Percentiles rank a stretch among this genome's conserved stretches.
phyloP scores from a whole-genome alignment of 192 early-diverging fungal genomes.

The Coemansia sp. region DNA sequence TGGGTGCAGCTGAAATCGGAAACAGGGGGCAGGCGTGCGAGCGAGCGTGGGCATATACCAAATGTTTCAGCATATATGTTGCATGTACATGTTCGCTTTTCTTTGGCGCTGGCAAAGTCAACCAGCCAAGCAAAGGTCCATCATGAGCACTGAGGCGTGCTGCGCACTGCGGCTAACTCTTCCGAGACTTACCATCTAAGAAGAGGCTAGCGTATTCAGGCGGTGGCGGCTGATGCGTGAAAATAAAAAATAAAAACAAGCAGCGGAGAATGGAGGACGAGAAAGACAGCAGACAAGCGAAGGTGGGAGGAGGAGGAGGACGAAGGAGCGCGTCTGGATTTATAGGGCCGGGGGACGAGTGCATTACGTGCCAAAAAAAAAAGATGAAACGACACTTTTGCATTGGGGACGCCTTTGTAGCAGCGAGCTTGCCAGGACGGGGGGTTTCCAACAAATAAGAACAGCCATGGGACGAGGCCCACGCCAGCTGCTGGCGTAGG shows the following conservation, averaged over 20 bases:
- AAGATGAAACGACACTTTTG: background rate
- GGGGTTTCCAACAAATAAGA: background rate
- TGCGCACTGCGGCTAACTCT: background rate
- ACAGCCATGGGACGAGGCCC: background rate
- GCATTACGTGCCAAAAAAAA: background rate
- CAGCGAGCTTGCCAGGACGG: background rate
- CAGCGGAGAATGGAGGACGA: background rate
- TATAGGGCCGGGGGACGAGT: background rate
- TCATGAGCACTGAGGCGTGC: background rate
- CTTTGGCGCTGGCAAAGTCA: background rate
- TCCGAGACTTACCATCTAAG: constrained; percentile 3
- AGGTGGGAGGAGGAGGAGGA: background rate
- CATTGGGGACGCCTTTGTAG: too few species aligned
- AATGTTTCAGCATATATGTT: background rate
- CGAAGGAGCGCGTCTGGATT: background rate
- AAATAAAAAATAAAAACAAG: background rate
- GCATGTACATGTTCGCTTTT: background rate
- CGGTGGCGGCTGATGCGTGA: background rate
- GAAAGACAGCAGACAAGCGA: background rate
- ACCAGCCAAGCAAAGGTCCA: background rate
- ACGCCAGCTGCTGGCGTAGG: background rate
- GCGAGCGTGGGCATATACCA: background rate
- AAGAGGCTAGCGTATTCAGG: background rate
- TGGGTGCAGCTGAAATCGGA: background rate
- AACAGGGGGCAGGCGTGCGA: background rate